A percentile compares a stretch with the other conserved stretches of the same genome.
phyloP scores from a whole-genome alignment of 73 alveolate species.

The Paramecium bursaria region DNA sequence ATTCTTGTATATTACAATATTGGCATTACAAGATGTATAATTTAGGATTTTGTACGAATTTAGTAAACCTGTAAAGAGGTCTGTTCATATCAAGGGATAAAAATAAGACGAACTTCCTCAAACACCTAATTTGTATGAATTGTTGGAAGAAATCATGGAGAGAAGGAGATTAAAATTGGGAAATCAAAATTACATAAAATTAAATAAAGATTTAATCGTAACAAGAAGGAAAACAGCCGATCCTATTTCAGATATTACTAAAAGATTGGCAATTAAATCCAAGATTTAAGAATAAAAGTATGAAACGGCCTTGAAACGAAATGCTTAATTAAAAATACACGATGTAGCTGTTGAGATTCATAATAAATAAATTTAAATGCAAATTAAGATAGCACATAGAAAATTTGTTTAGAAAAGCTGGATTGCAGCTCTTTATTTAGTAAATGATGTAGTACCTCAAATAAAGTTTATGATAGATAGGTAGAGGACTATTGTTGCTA shows the following conservation, averaged over 20 bases:
- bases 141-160: conserved; percentile 13
- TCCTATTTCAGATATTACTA: too few species aligned
- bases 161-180: conserved; percentile 6
- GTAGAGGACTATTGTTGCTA: conserved; percentile 28
- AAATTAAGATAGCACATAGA: not conserved
- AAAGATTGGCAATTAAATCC: too few species aligned
- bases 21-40: conserved; percentile 5
- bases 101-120: not conserved
- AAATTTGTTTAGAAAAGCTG: conserved; percentile 10
- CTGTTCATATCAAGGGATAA: not conserved
- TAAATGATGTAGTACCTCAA: conserved; percentile 31
- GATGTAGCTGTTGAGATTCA: conserved; percentile 31
- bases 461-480: conserved; percentile 3
- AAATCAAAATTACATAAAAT: not conserved
- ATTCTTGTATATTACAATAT: not conserved
- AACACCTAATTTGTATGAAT: conserved; percentile 1
- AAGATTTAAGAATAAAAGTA: too few species aligned
- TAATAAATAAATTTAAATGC: conserved; percentile 24
- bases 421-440: not conserved
- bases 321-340: conserved; percentile 31
- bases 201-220: conserved; percentile 4
- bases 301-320: conserved; percentile 11
- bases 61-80: conserved; percentile 1
- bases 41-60: conserved; percentile 15
- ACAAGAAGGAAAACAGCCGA: too few species aligned